Base-by-base conservation (phyloP, 306 rosid genomes). In the Phaseolus lunatus region DNA sequence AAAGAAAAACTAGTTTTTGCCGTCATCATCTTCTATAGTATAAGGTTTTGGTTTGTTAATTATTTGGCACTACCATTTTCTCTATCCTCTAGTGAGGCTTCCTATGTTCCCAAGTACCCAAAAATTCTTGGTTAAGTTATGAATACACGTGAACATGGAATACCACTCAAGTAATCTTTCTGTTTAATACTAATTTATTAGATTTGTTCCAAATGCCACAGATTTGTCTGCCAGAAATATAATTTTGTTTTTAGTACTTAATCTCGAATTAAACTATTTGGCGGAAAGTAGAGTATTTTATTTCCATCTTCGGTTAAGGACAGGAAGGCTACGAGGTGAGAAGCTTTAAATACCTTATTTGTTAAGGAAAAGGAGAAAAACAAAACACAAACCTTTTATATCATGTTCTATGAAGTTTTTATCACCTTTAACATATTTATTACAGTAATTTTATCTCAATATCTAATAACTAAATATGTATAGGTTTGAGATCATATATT, bases 91-190 rank as follows among this genome's bases (percentile, higher is more conserved):
- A 44, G 71, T 5, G 81, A 63, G 74, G 63, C 66, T 63, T 53
- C 73, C 74, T 37, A 78, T 78, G 82, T 64, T 84, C 84, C 67
- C 87, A 78, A 69, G 75, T 74, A 83, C 79, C 85, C 8, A 86
- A 86, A 86, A 81, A 81, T 83, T 86, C 84, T 76, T 78, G 50
- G 67, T 47, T 73, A 26, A 57, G 82, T 82, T 44, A 77, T 9
- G 64, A 83, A 58, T 67, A 49, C 86, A 83, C 86, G 84, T 84
- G 84, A 84, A 54, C 53, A 31, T 53, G 9, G 66, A 70, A 35
- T 26, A 29, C 20, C 71, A 58, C 75, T 56, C 65, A 72, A 82
- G 49, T 78, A 57, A 73, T 65, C 72, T 66, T 33, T 13, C 5
- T 18, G 15, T 11, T 81, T 54, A 52, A 58, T 31, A 62, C 2